These are phyloP conservation scores for Pestalotiopsis sp. DNA, from an alignment of 2,329 filamentous ascomycete genomes.

Conservation along the genomic window DNA sequence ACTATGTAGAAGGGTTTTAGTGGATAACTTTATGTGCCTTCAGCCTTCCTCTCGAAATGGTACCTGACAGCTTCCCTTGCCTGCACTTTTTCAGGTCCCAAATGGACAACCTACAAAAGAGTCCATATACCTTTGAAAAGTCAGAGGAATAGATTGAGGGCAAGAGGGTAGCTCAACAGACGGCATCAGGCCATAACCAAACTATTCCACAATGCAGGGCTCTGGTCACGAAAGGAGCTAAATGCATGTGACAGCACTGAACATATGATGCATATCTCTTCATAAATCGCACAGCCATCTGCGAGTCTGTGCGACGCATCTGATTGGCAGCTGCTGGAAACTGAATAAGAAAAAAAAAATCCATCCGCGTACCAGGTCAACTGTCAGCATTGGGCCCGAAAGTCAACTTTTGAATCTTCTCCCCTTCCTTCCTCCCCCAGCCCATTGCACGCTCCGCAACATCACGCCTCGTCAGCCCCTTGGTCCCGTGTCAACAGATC, in stretches of 20 bases:
- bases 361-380: neutral
- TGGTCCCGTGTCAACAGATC: slow-evolving; percentile 14
- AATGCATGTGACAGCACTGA: neutral
- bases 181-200: too few relatives aligned
- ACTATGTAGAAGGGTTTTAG: too few relatives aligned
- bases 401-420: neutral
- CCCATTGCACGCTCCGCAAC: slow-evolving; percentile 17
- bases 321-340: neutral
- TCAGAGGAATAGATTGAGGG: too few relatives aligned
- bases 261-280: neutral
- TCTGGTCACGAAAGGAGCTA: neutral
- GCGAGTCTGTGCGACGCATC: neutral
- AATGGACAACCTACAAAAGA: too few relatives aligned
- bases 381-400: neutral
- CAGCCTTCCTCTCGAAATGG: too few relatives aligned
- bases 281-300: neutral
- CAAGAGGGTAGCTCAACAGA: too few relatives aligned
- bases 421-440: slow-evolving; percentile 11
- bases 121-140: too few relatives aligned
- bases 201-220: too few relatives aligned
- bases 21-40: too few relatives aligned
- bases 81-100: too few relatives aligned
- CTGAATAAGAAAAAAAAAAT: neutral
- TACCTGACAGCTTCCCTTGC: too few relatives aligned
- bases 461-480: slow-evolving; percentile 16